phyloP scores from a whole-genome alignment of 2,329 filamentous ascomycete species.

The Zasmidium cellare region DNA sequence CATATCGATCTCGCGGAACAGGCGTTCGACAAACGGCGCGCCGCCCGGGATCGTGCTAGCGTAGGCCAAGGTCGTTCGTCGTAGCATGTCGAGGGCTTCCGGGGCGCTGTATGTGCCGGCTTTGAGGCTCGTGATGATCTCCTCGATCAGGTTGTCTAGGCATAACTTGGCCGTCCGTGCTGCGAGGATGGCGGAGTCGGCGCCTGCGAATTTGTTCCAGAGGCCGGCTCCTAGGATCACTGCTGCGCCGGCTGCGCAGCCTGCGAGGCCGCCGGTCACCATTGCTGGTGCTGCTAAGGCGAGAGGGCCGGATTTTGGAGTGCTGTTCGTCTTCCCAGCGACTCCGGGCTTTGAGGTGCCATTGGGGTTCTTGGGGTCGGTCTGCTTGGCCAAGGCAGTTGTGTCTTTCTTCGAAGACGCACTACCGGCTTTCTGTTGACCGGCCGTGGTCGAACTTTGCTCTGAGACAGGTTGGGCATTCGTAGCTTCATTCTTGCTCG shows the following conservation, averaged over 20 bases:
- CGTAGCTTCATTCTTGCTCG: neutral
- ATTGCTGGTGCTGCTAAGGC: conserved; percentile 24
- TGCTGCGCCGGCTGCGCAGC: conserved; percentile 29
- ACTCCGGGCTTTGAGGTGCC: neutral
- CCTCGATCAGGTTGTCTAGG: conserved; percentile 30
- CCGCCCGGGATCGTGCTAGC: conserved; percentile 29
- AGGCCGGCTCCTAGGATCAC: conserved; percentile 28
- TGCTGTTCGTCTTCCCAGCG: neutral
- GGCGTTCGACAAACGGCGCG: conserved; percentile 25
- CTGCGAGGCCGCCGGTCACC: conserved; percentile 30
- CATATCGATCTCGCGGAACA: conserved; percentile 29
- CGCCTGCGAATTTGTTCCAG: conserved; percentile 28
- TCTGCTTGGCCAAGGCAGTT: neutral
- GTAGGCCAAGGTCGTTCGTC: conserved; percentile 31
- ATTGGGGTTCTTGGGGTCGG: neutral
- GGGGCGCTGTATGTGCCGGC: conserved; percentile 31
- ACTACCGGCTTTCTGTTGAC: neutral
- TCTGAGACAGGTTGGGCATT: neutral
- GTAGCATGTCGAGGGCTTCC: conserved; percentile 32
- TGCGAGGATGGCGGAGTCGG: conserved; percentile 27
- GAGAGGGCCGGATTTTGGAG: conserved; percentile 7
- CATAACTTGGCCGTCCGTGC: conserved; percentile 28
- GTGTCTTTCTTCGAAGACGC: neutral
- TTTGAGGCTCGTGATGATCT: conserved; percentile 28
- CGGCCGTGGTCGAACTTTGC: neutral